A percentile compares a stretch with the other conserved stretches of the same genome.
Conservation (phyloP, 179 eudicot genomes). For the Silene noctiflora region DNA sequence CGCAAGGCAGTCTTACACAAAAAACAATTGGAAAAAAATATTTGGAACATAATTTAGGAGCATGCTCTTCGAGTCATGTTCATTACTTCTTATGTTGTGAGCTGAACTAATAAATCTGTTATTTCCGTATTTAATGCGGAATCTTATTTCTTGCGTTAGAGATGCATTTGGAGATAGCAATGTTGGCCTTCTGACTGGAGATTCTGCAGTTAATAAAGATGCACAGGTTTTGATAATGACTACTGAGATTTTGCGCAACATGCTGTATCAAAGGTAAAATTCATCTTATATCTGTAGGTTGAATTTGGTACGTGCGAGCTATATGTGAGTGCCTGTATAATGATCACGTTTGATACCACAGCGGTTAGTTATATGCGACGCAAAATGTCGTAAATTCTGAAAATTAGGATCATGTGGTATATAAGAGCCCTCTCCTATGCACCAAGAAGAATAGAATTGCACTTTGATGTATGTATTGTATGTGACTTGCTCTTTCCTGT, state of each 20-base stretch:
- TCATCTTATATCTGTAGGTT: background rate
- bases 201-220: conserved; percentile 92
- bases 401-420: background rate
- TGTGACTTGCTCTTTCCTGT: background rate
- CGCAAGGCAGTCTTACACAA: background rate
- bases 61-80: background rate
- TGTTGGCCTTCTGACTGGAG: conserved; percentile 98
- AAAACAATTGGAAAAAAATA: background rate
- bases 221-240: conserved; percentile 96
- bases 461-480: background rate
- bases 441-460: background rate
- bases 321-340: background rate
- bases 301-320: background rate
- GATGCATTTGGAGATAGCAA: conserved; percentile 84
- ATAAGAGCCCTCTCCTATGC: background rate
- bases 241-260: conserved; percentile 93
- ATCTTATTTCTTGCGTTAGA: conserved; percentile 31
- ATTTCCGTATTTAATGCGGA: background rate
- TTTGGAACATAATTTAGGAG: background rate
- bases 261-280: conserved; percentile 81
- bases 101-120: background rate
- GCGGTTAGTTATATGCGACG: background rate
- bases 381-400: background rate
- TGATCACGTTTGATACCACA: background rate
- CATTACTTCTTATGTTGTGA: background rate